Evolutionary conservation across 352 stramenopile genomes (phyloP).

Genomic region (Phytopythium delawarense): DNA sequence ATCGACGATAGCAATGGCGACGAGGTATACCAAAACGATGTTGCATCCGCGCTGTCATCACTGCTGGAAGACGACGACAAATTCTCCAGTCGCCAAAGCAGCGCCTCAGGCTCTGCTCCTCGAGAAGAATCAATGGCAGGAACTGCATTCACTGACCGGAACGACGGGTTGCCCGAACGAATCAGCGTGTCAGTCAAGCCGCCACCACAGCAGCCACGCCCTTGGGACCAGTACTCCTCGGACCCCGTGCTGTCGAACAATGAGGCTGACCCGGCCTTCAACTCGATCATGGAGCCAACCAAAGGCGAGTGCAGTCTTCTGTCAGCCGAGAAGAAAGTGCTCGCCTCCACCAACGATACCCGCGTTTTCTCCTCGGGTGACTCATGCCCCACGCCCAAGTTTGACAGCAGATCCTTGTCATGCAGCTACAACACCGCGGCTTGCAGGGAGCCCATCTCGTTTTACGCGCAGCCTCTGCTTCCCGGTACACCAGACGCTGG

Average conservation of each 20-base stretch:
- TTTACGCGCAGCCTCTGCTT: background rate
- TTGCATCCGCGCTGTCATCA: constrained; percentile 4
- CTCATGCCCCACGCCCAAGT: constrained; percentile 11
- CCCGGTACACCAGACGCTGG: background rate
- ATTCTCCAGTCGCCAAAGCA: background rate
- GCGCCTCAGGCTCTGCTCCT: background rate
- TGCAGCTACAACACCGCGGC: background rate
- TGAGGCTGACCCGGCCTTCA: background rate
- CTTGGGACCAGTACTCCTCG: background rate
- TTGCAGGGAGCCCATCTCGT: background rate
- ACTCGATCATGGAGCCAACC: constrained; percentile 1
- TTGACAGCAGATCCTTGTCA: background rate
- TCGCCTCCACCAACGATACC: constrained; percentile 44
- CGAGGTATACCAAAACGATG: background rate
- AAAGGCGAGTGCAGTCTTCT: constrained; percentile 17
- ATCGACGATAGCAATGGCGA: background rate
- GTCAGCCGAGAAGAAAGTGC: constrained; percentile 43
- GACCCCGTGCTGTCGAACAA: background rate
- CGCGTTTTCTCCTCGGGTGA: constrained; percentile 5
- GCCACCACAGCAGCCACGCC: background rate
- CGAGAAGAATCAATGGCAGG: background rate
- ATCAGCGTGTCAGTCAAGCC: constrained; percentile 4
- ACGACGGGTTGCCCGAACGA: background rate
- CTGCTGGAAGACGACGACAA: constrained; percentile 13
- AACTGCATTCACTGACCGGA: background rate